A percentile compares a stretch with the other conserved stretches of the same genome.
These are phyloP conservation scores for Echium plantagineum DNA, from an alignment of 257 asterid genomes.

Conservation along the genomic window DNA sequence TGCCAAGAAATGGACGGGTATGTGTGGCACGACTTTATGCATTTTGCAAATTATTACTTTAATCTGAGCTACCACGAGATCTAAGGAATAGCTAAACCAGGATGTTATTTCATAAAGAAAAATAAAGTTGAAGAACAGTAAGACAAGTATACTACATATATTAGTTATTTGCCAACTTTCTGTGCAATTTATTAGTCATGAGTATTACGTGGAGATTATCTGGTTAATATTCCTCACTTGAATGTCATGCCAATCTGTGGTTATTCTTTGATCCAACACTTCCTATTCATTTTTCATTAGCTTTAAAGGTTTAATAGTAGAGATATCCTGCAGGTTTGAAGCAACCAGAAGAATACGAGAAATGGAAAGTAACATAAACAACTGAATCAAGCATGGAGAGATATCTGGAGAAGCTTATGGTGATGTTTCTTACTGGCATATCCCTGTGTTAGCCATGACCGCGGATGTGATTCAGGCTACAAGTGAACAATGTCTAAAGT, in stretches of 20 bases:
- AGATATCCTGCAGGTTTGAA: slow-evolving; percentile 43
- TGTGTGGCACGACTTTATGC: slow-evolving; percentile 5
- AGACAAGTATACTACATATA: no score
- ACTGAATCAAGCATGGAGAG: slow-evolving; percentile 37
- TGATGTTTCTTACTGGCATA: slow-evolving; percentile 56
- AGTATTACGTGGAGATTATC: no score
- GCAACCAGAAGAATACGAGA: slow-evolving; percentile 72
- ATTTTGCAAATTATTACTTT: background rate
- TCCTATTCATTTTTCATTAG: background rate
- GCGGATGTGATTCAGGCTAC: slow-evolving; percentile 95
- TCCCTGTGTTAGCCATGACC: slow-evolving; percentile 90
- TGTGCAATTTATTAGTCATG: no score
- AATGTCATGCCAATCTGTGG: no score
- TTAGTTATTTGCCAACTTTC: no score
- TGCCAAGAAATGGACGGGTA: slow-evolving; percentile 99
- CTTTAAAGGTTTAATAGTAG: background rate
- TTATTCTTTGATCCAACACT: background rate
- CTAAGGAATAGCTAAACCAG: no score
- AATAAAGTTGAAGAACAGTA: no score
- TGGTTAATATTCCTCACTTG: no score
- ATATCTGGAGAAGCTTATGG: slow-evolving; percentile 28
- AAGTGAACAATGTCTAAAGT: slow-evolving; percentile 42
- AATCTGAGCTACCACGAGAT: background rate
- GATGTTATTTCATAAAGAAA: no score
- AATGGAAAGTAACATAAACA: slow-evolving; percentile 36